These are phyloP conservation scores for Albizia julibrissin DNA, from an alignment of 306 rosid genomes.

Conservation along the genomic window DNA sequence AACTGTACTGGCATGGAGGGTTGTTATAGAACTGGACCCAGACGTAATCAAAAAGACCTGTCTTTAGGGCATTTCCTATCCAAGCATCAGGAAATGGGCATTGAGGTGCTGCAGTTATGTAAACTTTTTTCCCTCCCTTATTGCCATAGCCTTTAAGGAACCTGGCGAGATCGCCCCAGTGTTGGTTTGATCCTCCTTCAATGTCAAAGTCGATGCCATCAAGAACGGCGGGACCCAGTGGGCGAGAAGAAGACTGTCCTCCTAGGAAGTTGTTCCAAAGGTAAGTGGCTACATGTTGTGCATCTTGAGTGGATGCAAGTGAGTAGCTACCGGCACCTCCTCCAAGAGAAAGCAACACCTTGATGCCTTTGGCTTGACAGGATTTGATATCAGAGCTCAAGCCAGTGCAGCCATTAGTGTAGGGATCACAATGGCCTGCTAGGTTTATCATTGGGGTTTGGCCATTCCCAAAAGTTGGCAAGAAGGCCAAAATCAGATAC, in stretches of 20 bases:
- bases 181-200: slow-evolving; percentile 1
- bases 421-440: slow-evolving; percentile 46
- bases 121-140: background rate
- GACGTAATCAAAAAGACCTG: slow-evolving; percentile 32
- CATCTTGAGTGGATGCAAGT: slow-evolving; percentile 39
- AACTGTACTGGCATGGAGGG: slow-evolving; percentile 17
- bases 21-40: slow-evolving; percentile 38
- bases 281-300: slow-evolving; percentile 35
- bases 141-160: background rate
- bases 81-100: slow-evolving; percentile 47
- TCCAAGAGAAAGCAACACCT: slow-evolving; percentile 49
- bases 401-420: slow-evolving; percentile 36
- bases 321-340: slow-evolving; percentile 46
- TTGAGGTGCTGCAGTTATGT: slow-evolving; percentile 48
- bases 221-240: slow-evolving; percentile 48
- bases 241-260: slow-evolving; percentile 41
- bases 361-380: slow-evolving; percentile 51
- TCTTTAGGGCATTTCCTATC: slow-evolving; percentile 29
- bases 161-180: background rate
- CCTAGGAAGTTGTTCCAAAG: slow-evolving; percentile 56
- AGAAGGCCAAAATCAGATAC: slow-evolving; percentile 42
- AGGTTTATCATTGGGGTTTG: slow-evolving; percentile 40
- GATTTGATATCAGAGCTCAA: slow-evolving; percentile 35
- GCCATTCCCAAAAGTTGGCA: slow-evolving; percentile 47
- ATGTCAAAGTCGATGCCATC: slow-evolving; percentile 35